Evolutionary conservation across 768 basidiomycete species (phyloP), one percentile per base, ranked within the genome.

Genomic region (Gyrodon lividus): DNA sequence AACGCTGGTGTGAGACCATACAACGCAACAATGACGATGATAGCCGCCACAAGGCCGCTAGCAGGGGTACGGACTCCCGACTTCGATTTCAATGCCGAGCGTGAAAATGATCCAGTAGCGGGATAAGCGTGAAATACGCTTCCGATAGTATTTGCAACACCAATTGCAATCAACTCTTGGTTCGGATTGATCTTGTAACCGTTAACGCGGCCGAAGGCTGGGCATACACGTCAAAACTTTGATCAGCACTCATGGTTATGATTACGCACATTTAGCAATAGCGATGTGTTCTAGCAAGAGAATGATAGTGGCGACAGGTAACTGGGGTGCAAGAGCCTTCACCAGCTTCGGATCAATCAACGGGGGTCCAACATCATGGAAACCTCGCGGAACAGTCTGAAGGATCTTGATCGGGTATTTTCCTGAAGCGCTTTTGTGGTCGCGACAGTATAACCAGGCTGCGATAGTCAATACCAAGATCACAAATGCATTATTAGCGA

Each of bases 61-160:
- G 86, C 77, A 7, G 97, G 97, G 2, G 97, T 98, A 46, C 96
- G 83, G n/a, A 98, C 96, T 43, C 97, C 97, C 0, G 92, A 95
- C 70, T 96, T 98, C 26, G 90, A 84, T 71, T 97, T 94, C 64
- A 99, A 76, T 2, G 97, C 97, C 3, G 94, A 90, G n/a, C 97
- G 89, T 34, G 95, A 97, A 80, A 99, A 99, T 1, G 95, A 98
- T 2, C 97, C 97, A 12, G 97, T 99, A 0, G 96, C 92, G 8
- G 97, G 95, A 68, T 97, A 98, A 0, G 94, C 96, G 46, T 72
- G 80, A 69, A 99, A 98, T 59, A 89, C 75, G 14, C 91, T 87
- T 3, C 96, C 96, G 56, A 97, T 64, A 1, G 90, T 90, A 69
- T 96, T 96, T 16, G 93, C 89, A 17, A 98, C 92, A n/a, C 96